A percentile compares a stretch with the other conserved stretches of the same genome.
Conservation (phyloP, 2,329 filamentous ascomycete species). For the Herpotrichia juniperi region DNA sequence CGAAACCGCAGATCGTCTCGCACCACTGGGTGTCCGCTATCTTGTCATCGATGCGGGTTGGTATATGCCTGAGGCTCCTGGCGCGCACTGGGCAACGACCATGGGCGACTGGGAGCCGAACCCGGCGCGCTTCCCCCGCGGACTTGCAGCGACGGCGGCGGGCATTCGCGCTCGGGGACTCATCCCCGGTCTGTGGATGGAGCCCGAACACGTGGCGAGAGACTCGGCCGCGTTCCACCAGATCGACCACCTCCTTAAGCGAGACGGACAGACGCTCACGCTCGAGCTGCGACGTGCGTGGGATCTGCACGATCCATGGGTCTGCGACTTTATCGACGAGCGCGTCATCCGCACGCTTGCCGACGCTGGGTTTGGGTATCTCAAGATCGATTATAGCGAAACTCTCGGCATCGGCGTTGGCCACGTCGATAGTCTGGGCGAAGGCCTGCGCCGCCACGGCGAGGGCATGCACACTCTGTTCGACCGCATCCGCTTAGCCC, state of each 20-base stretch:
- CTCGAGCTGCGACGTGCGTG: conserved; percentile 7
- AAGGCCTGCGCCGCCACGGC: conserved; percentile 9
- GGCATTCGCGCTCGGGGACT: not conserved
- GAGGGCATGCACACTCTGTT: conserved; percentile 8
- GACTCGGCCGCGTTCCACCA: conserved; percentile 5
- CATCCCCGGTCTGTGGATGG: conserved; percentile 6
- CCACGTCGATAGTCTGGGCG: conserved; percentile 4
- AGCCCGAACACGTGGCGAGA: conserved; percentile 5
- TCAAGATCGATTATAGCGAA: conserved; percentile 9
- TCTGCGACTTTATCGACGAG: conserved; percentile 1
- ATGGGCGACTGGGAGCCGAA: conserved; percentile 7
- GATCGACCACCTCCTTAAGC: conserved; percentile 4
- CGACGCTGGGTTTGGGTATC: conserved; percentile 7
- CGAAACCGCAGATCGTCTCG: conserved; percentile 1
- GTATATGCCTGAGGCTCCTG: conserved; percentile 2
- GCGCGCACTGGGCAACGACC: conserved; percentile 6
- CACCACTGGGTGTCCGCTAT: conserved; percentile 1
- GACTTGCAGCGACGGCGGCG: not conserved
- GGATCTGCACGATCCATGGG: conserved; percentile 9
- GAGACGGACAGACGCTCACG: conserved; percentile 6
- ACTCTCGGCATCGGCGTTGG: conserved; percentile 7
- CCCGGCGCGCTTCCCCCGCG: not conserved
- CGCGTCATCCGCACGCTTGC: conserved; percentile 3
- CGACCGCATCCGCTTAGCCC: conserved; percentile 2
- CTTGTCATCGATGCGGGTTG: conserved; percentile 6